Conservation (phyloP, 495 filamentous ascomycete species). For the Tuber microsphaerosporum region DNA sequence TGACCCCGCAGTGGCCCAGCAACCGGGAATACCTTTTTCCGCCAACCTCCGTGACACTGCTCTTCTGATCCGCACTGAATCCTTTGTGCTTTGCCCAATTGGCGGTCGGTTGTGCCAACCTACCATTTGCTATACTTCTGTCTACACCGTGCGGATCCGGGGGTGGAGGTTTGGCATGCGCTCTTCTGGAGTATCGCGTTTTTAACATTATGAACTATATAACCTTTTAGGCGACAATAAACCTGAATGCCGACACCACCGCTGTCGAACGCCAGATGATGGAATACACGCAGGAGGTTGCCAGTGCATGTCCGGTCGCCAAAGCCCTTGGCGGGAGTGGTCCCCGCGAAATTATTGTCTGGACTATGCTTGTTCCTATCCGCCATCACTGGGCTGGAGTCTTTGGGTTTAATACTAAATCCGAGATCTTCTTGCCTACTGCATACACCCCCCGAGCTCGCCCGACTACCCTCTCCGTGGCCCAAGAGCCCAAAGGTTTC, state of each 20-base stretch:
- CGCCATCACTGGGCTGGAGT: slow-evolving; percentile 1
- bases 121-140: no score
- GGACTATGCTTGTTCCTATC: slow-evolving; percentile 22
- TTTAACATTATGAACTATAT: slow-evolving; percentile 26
- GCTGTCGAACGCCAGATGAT: slow-evolving; percentile 6
- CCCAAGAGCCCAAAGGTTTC: not conserved
- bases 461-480: not conserved
- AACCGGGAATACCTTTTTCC: no score
- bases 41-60: no score
- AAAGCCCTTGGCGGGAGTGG: slow-evolving; percentile 9
- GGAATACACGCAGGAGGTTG: slow-evolving; percentile 17
- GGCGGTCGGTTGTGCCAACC: no score
- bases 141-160: no score
- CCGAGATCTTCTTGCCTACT: slow-evolving; percentile 4
- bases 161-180: no score
- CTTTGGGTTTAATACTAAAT: slow-evolving; percentile 21
- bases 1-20: no score
- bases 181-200: slow-evolving; percentile 10
- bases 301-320: slow-evolving; percentile 15
- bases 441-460: not conserved
- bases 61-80: no score
- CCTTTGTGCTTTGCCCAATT: no score
- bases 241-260: slow-evolving; percentile 4
- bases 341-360: slow-evolving; percentile 21
- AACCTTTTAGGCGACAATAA: slow-evolving; percentile 13